A percentile compares a stretch with the other conserved stretches of the same genome.
Conservation (phyloP, 768 basidiomycete species). For the Trametes maxima region DNA sequence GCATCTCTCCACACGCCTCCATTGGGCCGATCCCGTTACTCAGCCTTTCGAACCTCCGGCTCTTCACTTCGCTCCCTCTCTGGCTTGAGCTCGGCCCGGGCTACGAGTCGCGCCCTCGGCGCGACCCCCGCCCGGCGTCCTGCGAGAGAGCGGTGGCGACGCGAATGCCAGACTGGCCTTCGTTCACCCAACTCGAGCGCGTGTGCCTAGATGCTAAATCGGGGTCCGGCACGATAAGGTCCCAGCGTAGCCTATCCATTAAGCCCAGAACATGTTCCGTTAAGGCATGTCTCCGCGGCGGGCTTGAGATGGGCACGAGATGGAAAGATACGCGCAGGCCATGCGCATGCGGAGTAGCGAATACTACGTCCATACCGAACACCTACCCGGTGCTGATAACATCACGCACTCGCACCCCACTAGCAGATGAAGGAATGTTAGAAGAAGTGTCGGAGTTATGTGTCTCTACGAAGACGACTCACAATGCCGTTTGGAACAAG, state of each 20-base stretch:
- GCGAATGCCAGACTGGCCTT: background rate
- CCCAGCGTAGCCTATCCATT: background rate
- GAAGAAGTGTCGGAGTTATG: background rate
- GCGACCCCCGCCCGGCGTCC: too few species aligned
- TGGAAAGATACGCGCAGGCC: background rate
- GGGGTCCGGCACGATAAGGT: conserved; percentile 6
- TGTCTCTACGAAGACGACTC: background rate
- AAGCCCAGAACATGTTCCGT: background rate
- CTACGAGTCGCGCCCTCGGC: background rate
- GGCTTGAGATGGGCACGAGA: background rate
- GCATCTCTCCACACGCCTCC: conserved; percentile 37
- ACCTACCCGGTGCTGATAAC: background rate
- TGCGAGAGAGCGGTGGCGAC: conserved; percentile 6
- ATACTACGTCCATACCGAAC: conserved; percentile 1
- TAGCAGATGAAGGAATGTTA: background rate
- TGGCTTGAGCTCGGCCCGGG: conserved; percentile 16
- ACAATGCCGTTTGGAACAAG: background rate
- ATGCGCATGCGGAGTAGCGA: conserved; percentile 7
- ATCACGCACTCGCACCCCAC: background rate
- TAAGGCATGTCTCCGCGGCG: background rate
- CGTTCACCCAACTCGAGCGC: background rate
- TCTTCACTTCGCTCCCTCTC: conserved; percentile 1
- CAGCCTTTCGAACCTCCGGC: conserved; percentile 8
- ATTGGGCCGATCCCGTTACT: conserved; percentile 17
- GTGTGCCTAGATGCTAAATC: background rate